Evolutionary conservation across 2,329 filamentous ascomycete species (phyloP), one percentile per base, ranked within the genome.

Genomic region (Juglanconis juglandina): DNA sequence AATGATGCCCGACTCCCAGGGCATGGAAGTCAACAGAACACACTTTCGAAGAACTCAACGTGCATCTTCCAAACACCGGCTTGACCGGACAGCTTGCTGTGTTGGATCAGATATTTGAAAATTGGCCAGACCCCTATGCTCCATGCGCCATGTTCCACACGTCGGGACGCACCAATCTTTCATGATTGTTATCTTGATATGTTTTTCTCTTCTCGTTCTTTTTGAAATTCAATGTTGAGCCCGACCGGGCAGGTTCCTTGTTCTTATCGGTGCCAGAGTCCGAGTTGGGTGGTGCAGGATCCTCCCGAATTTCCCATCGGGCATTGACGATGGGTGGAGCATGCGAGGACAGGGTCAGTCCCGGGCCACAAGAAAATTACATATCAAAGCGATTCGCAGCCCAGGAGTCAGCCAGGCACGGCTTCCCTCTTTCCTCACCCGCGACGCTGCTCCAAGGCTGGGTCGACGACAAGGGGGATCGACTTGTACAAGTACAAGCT

Each of bases 281-380:
- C 61, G 49, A 63, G 50, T 55, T 60, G 53, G 61, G 61, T 53
- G 48, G 44, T 52, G 47, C 51, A 49, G 59, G 61, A 47, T 50
- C 53, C 54, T 58, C 50, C 52, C 61, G 61, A 63, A 60, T 58
- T 61, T 63, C 58, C 54, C 61, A 63, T 63, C 61, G 61, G 61
- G 61, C 61, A 63, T 56, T 58, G 60, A 61, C 30, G 58, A 34
- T 46, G 34, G 48, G 61, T 63, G 61, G 61, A 63, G 61, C 44
- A 53, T 33, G 49, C 44, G 53, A 51, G 48, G 52, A 59, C 58
- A 63, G 58, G 59, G 58, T 52, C 44, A 57, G 61, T 56, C 53
- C 53, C 39, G 46, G 51, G 50, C 53, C 58, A 50, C 5, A 49
- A 44, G 37, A 60, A 56, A 60, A 60, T 56, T 44, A 49, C 46